Percentiles rank a stretch among this genome's conserved stretches.
phyloP scores from a whole-genome alignment of 2,329 filamentous ascomycete genomes.

The Paraphaeosphaeria sporulosa region DNA sequence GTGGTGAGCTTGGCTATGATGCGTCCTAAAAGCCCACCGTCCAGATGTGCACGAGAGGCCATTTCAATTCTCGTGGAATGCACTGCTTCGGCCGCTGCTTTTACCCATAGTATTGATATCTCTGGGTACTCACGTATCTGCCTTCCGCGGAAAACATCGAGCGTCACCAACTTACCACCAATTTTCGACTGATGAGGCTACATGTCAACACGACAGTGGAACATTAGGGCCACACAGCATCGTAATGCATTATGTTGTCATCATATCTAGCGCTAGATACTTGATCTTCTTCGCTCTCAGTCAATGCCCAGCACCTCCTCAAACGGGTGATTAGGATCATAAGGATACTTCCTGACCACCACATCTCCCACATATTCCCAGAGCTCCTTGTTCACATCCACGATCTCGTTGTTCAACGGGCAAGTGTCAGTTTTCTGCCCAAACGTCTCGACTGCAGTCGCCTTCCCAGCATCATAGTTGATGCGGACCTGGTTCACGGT shows the following conservation, averaged over 20 bases:
- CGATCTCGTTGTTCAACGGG: slow-evolving; percentile 1
- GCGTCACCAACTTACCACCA: not conserved
- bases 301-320: not conserved
- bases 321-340: not conserved
- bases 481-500: slow-evolving; percentile 54
- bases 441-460: not conserved
- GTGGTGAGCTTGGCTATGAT: too few relatives aligned
- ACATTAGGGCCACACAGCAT: not conserved
- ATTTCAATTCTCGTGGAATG: too few relatives aligned
- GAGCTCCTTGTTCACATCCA: not conserved
- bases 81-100: too few relatives aligned
- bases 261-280: too few relatives aligned
- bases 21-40: too few relatives aligned
- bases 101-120: too few relatives aligned
- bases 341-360: not conserved
- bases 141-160: not conserved
- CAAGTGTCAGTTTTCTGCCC: not conserved
- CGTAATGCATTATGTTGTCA: not conserved
- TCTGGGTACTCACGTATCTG: too few relatives aligned
- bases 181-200: not conserved
- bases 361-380: not conserved
- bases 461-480: slow-evolving; percentile 43
- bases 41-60: too few relatives aligned
- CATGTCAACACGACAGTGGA: not conserved
- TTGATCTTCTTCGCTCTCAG: not conserved